Base-by-base conservation (phyloP, 371 early-diverging fungal genomes). In the Fennellomyces sp. region DNA sequence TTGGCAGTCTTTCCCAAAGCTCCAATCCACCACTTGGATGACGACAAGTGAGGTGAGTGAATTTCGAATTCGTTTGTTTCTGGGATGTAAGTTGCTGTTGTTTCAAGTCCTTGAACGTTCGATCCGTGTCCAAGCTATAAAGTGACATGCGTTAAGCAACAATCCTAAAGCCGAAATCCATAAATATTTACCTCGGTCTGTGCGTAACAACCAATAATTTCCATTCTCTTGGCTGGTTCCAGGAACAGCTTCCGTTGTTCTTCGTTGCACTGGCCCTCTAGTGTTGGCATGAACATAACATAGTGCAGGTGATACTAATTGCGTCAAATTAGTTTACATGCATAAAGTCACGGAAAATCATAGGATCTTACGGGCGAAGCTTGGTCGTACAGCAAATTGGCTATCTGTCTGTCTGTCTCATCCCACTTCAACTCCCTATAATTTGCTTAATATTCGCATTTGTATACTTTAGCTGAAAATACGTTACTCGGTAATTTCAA, bases 1-100 rank as follows among this genome's bases (percentile, higher is more conserved):
- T 88, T 97, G 11, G 85, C 81, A 21, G 73, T 73, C 51, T 79
- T 81, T 29, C 84, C 87, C 19, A 85, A 68, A 31, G 91, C 90
- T 45, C 96, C 96, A 51, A 92, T 89, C 97, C 97, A 96, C 87
- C 92, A 95, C 68, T 96, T 96, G 57, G 81, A 70, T 5, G 92
- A 72, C 35, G 93, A 88, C 39, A 94, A 70, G 13, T 82, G 83
- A 17, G 95, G 94, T 30, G 91, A 88, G 70, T 95, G 89, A 58
- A 96, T 76, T 59, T 91, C 94, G 59, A 88, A 94, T 71, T 92
- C 90, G 56, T 92, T 88, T 8, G 91, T 88, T 59, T 89, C 90
- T 8, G 82, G 79, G 35, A 89, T 71, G 53, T 83, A 95, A 0
- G 94, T 94, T 15, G 94, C 94, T 0, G 94, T 94, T n/a, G 96